Evolutionary conservation across 257 asterid species (phyloP).

Genomic region (Jacaranda copaia): DNA sequence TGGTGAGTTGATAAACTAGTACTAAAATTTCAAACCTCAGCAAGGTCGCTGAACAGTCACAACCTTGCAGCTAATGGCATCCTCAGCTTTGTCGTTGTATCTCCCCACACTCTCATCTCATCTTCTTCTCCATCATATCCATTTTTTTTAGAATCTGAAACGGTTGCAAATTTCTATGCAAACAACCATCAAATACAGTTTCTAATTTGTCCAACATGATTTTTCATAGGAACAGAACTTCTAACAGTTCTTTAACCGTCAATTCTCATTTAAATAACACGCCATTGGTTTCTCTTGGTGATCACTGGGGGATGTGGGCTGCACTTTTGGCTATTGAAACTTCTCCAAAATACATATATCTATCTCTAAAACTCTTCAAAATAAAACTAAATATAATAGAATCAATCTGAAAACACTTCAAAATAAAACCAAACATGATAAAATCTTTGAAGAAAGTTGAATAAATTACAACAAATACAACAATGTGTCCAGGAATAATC

Average conservation of each 20-base stretch:
- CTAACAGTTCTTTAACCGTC: slow-evolving; percentile 20
- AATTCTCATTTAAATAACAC: slow-evolving; percentile 42
- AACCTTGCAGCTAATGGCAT: slow-evolving; percentile 48
- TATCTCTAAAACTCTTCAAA: no score
- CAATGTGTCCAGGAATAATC: no score
- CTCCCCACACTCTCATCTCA: slow-evolving; percentile 27
- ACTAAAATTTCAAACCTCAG: not conserved
- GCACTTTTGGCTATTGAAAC: no score
- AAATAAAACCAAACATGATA: no score
- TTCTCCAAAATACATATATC: no score
- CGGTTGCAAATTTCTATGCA: slow-evolving; percentile 38
- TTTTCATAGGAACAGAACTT: slow-evolving; percentile 15
- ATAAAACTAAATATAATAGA: no score
- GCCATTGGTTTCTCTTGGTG: slow-evolving; percentile 68
- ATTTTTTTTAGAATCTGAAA: slow-evolving; percentile 11
- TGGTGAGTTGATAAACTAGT: slow-evolving; percentile 13
- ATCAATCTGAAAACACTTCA: no score
- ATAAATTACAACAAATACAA: no score
- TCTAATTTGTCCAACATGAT: slow-evolving; percentile 25
- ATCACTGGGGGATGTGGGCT: slow-evolving; percentile 83
- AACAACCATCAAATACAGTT: slow-evolving; percentile 12
- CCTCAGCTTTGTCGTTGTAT: slow-evolving; percentile 38
- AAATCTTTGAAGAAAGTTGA: no score
- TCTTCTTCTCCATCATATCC: slow-evolving; percentile 30
- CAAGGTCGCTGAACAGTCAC: slow-evolving; percentile 10